Conservation (phyloP, 1,284 basidiomycete species). For the Apiotrichum sp. region DNA sequence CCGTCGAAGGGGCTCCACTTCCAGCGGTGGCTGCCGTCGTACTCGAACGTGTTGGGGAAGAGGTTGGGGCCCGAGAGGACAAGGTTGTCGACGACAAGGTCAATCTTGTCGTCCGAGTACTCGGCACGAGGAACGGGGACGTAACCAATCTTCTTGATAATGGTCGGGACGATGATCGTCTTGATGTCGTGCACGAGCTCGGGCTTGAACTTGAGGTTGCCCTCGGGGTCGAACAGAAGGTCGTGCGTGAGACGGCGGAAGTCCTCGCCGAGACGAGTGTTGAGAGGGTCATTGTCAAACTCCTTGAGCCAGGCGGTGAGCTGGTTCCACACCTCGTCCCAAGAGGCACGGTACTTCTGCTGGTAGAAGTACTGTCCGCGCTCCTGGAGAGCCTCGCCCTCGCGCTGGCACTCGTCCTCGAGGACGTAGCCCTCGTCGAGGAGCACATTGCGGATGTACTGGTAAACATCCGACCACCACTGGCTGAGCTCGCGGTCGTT, state of each 20-base stretch:
- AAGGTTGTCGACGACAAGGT: constrained; percentile 83
- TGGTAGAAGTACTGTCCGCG: constrained; percentile 71
- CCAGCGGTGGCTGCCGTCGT: constrained; percentile 78
- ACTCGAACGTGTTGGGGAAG: constrained; percentile 59
- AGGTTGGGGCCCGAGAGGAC: constrained; percentile 68
- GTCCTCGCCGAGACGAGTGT: constrained; percentile 72
- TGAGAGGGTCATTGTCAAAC: constrained; percentile 77
- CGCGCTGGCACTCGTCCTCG: constrained; percentile 63
- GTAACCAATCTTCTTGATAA: constrained; percentile 74
- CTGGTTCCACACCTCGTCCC: constrained; percentile 70
- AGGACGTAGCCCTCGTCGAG: constrained; percentile 85
- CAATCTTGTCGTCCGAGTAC: constrained; percentile 78
- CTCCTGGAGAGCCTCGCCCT: constrained; percentile 59
- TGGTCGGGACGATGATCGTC: constrained; percentile 68
- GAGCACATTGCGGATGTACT: constrained; percentile 65
- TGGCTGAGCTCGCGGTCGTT: constrained; percentile 67
- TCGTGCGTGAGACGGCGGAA: constrained; percentile 77
- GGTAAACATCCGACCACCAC: constrained; percentile 69
- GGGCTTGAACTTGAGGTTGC: constrained; percentile 83
- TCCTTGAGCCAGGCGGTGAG: constrained; percentile 71
- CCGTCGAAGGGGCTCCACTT: constrained; percentile 70
- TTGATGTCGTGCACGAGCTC: constrained; percentile 80
- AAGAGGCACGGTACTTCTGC: constrained; percentile 71
- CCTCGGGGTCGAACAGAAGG: constrained; percentile 66
- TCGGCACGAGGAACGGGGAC: constrained; percentile 87